These are phyloP conservation scores for Cladosporium phlei DNA, from an alignment of 2,329 filamentous ascomycete genomes.

Conservation along the genomic window DNA sequence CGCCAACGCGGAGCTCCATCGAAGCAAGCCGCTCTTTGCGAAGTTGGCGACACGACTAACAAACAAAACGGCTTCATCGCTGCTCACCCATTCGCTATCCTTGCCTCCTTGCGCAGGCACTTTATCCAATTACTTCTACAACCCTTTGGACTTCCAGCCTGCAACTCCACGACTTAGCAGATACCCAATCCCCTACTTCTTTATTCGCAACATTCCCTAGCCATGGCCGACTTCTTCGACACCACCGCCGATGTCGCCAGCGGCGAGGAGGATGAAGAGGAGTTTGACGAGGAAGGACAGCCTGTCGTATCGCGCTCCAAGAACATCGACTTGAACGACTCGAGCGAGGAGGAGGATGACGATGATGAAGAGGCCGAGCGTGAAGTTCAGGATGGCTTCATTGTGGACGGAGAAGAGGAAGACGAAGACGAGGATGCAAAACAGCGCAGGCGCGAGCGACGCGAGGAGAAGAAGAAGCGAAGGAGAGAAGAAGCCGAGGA, in stretches of 20 bases:
- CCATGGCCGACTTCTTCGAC: slow-evolving; percentile 51
- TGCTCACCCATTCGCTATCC: not conserved
- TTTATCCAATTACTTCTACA: no score
- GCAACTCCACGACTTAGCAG: no score
- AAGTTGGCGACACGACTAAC: slow-evolving; percentile 4
- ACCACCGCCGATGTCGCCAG: slow-evolving; percentile 80
- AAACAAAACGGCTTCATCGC: slow-evolving; percentile 1
- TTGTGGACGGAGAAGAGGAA: slow-evolving; percentile 84
- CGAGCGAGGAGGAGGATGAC: slow-evolving; percentile 79
- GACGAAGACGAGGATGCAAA: slow-evolving; percentile 63
- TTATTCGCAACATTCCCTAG: not conserved
- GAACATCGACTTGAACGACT: slow-evolving; percentile 63
- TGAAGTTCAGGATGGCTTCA: slow-evolving; percentile 82
- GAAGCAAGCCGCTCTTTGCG: no score
- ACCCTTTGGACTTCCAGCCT: no score
- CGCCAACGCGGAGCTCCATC: no score
- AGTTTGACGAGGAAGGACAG: slow-evolving; percentile 64
- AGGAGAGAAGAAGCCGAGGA: slow-evolving; percentile 79
- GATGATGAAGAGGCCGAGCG: slow-evolving; percentile 84
- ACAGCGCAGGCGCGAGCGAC: slow-evolving; percentile 59
- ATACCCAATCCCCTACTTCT: no score
- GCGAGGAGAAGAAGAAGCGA: slow-evolving; percentile 62
- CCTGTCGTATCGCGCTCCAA: slow-evolving; percentile 28
- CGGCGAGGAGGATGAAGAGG: slow-evolving; percentile 71
- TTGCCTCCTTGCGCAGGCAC: not conserved